phyloP scores from a whole-genome alignment of 2,329 filamentous ascomycete genomes.

The Curvularia sp. region DNA sequence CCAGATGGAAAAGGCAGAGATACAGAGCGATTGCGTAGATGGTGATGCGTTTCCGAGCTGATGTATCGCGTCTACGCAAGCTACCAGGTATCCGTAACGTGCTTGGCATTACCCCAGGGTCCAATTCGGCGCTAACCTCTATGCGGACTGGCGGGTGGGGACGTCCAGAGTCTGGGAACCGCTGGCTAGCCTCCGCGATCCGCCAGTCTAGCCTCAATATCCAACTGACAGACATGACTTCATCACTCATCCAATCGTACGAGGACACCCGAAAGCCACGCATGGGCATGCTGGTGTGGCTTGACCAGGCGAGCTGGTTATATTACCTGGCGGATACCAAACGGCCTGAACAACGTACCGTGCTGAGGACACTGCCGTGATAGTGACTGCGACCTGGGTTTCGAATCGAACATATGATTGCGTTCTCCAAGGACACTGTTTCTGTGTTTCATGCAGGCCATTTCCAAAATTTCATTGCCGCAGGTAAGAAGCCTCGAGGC shows the following conservation, averaged over 20 bases:
- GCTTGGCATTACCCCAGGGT: constrained; percentile 15
- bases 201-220: constrained; percentile 4
- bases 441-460: not conserved
- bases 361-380: not conserved
- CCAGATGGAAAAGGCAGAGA: not conserved
- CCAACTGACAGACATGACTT: not conserved
- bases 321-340: not conserved
- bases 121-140: not conserved
- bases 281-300: not conserved
- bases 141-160: not conserved
- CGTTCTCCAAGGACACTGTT: not conserved
- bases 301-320: not conserved
- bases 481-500: not conserved
- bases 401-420: not conserved
- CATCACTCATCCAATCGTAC: not conserved
- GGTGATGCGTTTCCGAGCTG: constrained; percentile 9
- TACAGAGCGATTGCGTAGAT: constrained; percentile 3
- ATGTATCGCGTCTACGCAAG: constrained; percentile 16
- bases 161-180: constrained; percentile 7
- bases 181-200: not conserved
- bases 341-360: not conserved
- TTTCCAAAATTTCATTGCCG: not conserved
- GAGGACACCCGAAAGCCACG: not conserved
- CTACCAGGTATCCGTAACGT: constrained; percentile 14
- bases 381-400: too few relatives aligned